Base-by-base conservation (phyloP, 1,284 basidiomycete genomes). In the Phylloboletellus chloephorus region DNA sequence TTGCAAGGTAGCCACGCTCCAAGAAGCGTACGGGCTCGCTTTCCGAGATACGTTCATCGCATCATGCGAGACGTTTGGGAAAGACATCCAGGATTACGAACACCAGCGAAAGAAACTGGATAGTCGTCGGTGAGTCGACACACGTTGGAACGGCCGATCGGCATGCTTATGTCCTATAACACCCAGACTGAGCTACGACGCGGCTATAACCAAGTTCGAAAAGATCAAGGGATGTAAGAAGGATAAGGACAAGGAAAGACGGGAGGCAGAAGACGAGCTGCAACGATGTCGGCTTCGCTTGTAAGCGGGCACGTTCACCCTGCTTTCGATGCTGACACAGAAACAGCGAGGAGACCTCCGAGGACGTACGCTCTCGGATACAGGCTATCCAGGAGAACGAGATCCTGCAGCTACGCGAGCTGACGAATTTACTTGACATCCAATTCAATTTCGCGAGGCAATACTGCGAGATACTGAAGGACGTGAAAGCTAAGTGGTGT, bases 321-420 rank as follows among this genome's bases (percentile, higher is more conserved):
- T 28, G 9, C 10, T 23, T 31, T 30, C 6, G 19, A 22, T 35
- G 22, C 32, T 55, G 20, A 52, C 23, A 8, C 11, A 10, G 30
- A 33, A 28, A 5, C 49, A 91, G 88, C 52, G 87, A 92, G 42
- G 88, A 94, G 60, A 79, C 82, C 0, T 73, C 78, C 15, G 85
- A 90, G 56, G 88, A 92, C 46, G 74, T 90, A 1, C 79, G 78
- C 16, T 72, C 73, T 2, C 76, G 84, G 21, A 87, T 92, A 74
- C 72, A 76, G 39, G 71, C 68, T 0, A 83, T 94, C 34, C 85
- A 89, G 57, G 79, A 88, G 51, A 78, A 81, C 40, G 88, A 92
- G 56, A 67, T 77, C 25, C 64, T 71, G 23, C 83, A 88, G 52
- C 69, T 83, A 4, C 74, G 73, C 15, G 84, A 85, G 28, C 67